phyloP scores from a whole-genome alignment of 352 stramenopile species.

The Hyaloperonospora brassicae region DNA sequence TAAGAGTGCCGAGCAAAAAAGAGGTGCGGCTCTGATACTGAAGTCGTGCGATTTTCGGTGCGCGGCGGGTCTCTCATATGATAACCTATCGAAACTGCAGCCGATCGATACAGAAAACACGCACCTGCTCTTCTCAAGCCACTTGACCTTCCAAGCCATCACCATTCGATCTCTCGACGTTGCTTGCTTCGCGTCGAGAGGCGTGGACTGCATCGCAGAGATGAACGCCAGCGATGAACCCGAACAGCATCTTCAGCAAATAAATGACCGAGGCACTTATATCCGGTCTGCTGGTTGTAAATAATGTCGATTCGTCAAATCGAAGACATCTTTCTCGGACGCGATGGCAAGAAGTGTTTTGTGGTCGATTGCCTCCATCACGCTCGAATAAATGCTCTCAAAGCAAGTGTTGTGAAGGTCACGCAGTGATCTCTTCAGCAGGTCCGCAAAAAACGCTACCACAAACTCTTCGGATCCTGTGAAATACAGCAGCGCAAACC shows the following conservation, averaged over 20 bases:
- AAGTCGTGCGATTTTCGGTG: too few relatives aligned
- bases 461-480: constrained; percentile 58
- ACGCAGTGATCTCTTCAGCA: constrained; percentile 36
- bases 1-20: too few relatives aligned
- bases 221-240: not conserved
- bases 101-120: too few relatives aligned
- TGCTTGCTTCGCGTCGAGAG: not conserved
- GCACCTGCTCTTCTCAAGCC: too few relatives aligned
- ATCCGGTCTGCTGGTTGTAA: constrained; percentile 36
- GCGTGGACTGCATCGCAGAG: too few relatives aligned
- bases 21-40: too few relatives aligned
- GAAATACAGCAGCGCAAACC: constrained; percentile 69
- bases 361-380: constrained; percentile 23
- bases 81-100: too few relatives aligned
- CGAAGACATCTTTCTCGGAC: constrained; percentile 60
- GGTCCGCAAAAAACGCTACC: constrained; percentile 30
- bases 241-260: constrained; percentile 26
- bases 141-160: too few relatives aligned
- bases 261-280: constrained; percentile 12
- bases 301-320: constrained; percentile 40
- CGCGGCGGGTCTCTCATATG: too few relatives aligned
- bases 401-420: constrained; percentile 50
- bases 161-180: too few relatives aligned
- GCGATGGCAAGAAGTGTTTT: constrained; percentile 32
- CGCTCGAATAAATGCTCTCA: constrained; percentile 38